Conservation (phyloP, 495 filamentous ascomycete genomes). For the Aspergillus nidulans region DNA sequence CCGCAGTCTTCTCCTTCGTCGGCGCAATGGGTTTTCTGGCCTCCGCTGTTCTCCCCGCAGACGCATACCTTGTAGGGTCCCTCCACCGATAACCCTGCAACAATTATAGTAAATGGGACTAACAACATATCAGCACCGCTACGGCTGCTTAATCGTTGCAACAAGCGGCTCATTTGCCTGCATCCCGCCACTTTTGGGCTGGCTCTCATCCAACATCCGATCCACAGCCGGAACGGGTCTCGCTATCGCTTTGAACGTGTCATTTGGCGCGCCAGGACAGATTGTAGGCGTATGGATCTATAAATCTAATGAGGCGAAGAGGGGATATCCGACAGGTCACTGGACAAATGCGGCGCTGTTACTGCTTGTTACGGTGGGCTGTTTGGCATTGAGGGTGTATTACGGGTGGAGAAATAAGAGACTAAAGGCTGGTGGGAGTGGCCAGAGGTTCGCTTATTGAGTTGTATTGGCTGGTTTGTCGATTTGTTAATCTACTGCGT, state of each 20-base stretch:
- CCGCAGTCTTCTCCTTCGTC: conserved; percentile 52
- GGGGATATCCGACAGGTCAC: conserved; percentile 65
- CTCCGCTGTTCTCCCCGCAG: conserved; percentile 57
- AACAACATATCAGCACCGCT: conserved; percentile 40
- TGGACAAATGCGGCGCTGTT: conserved; percentile 51
- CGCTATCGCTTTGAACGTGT: conserved; percentile 65
- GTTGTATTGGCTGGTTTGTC: background rate
- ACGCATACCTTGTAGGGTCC: conserved; percentile 46
- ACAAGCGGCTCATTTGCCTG: conserved; percentile 53
- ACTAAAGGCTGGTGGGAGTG: conserved; percentile 20
- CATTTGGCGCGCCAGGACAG: conserved; percentile 61
- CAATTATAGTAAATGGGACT: no score
- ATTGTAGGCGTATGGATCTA: conserved; percentile 73
- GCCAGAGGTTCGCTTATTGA: conserved; percentile 32
- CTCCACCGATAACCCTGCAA: background rate
- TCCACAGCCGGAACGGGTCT: conserved; percentile 60
- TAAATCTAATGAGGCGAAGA: conserved; percentile 53
- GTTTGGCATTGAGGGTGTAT: conserved; percentile 33
- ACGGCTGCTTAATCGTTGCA: conserved; percentile 65
- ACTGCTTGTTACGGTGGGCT: conserved; percentile 33
- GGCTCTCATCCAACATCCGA: conserved; percentile 64
- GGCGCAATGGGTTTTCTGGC: conserved; percentile 63
- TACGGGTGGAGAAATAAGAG: conserved; percentile 35
- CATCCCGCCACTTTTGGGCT: conserved; percentile 64
- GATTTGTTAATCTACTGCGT: no score